phyloP scores from a whole-genome alignment of 306 rosid genomes.

The Hippophae rhamnoides region DNA sequence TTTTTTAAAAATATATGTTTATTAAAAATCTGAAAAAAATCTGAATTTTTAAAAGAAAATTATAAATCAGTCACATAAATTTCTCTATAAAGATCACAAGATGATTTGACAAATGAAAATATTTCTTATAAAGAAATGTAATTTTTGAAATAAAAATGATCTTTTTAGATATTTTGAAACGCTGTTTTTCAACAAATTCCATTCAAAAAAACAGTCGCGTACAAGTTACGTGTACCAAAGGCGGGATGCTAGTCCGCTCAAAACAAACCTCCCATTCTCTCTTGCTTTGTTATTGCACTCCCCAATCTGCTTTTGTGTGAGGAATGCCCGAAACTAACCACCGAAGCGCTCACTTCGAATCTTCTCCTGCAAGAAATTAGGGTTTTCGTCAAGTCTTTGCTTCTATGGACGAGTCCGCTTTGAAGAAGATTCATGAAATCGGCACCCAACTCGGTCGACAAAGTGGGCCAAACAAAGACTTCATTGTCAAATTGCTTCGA shows the following conservation, averaged over 20 bases:
- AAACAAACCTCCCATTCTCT: slow-evolving; percentile 1
- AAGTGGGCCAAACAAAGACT: slow-evolving; percentile 61
- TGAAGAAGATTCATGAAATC: slow-evolving; percentile 46
- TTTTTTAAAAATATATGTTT: no score
- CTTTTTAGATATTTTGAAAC: no score
- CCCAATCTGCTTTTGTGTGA: neutral
- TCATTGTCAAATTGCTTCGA: slow-evolving; percentile 56
- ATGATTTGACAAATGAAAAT: no score
- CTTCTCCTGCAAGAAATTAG: neutral
- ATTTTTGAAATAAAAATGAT: no score
- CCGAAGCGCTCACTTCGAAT: slow-evolving; percentile 3
- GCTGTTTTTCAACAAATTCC: no score
- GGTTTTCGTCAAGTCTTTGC: slow-evolving; percentile 9
- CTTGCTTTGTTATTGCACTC: neutral
- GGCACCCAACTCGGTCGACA: slow-evolving; percentile 43
- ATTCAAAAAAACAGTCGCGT: slow-evolving; percentile 9
- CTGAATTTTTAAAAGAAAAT: no score
- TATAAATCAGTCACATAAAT: no score
- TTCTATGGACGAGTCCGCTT: slow-evolving; percentile 45
- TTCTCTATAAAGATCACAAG: no score
- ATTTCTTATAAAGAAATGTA: no score
- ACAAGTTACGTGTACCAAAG: slow-evolving; percentile 20
- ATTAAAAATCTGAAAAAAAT: no score
- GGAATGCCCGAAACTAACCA: neutral
- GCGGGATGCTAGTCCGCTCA: slow-evolving; percentile 33